Base-by-base conservation (phyloP, 768 basidiomycete genomes). In the Kwoniella pini region DNA sequence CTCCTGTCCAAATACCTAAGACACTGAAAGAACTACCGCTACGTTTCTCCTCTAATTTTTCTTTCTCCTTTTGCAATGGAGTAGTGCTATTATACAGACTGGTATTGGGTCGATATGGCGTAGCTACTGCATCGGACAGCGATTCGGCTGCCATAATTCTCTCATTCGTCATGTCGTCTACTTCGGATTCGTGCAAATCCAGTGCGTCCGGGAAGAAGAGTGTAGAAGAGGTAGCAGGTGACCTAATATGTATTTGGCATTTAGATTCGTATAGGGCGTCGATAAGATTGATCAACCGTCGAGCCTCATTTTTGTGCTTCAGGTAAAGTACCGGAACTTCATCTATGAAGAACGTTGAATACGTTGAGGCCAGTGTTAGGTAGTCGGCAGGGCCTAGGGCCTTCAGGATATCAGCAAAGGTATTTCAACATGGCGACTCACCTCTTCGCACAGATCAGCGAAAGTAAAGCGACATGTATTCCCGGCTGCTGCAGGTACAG, bases 401-500 rank as follows among this genome's bases (percentile, higher is more conserved):
- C 79, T 82, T 62, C 12, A 31, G 27, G 12, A 6, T 1, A 4
- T 42, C 13, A 53, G 38, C 36, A 36, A 7, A 12, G 19, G 4
- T 22, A 27, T 6, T 22, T 1, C n/a, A n/a, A 21, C 5, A 9
- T 9, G 24, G 26, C n/a, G n/a, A 78, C 88, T 57, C 72, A 94
- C 93, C 95, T 98, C 81, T 88, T 95, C 65, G 63, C 85, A 86
- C 0, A 85, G 79, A 30, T 84, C 80, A 5, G 77, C 61, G 68
- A 86, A 86, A 0, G 81, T 78, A 64, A 84, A 84, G 31, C 81
- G 79, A 56, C 82, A 83, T 0, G 80, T 72, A 1, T 73, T 78
- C 5, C 74, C 80, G 0, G 70, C 68, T 0, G 81, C 71, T 80
- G 81, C 82, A 12, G 84, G 84, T 2, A 85, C 79, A 7, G 46